Evolutionary conservation across 2,329 filamentous ascomycete genomes (phyloP), one percentile per base, ranked within the genome.

Genomic region (Fusarium lyarnte): DNA sequence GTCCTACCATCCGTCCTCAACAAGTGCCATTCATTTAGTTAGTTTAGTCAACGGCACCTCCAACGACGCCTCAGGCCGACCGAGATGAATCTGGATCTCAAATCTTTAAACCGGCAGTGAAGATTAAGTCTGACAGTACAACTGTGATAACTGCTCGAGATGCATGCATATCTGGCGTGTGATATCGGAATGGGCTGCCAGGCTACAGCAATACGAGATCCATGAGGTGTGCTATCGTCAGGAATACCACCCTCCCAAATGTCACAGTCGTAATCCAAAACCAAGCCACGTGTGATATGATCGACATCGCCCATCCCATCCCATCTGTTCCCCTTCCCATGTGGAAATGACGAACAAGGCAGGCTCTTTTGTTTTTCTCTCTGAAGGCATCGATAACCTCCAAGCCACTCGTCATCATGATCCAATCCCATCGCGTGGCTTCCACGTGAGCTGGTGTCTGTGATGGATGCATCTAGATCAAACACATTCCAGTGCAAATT

Each of bases 231-330:
- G 21, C 21, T 23, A 31, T 31, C 23, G 13, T 52, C 13, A 23
- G 21, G 5, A 23, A 49, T 57, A 47, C 39, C 53, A 35, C 63
- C 46, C 62, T 66, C 63, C 46, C 14, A 33, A 63, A 59, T 63
- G 42, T 59, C 42, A 59, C 53, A 31, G 53, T 63, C 36, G 59
- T 25, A 63, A 54, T 69, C 31, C 41, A 35, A 31, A 14, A 11
- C 17, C 27, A 66, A 55, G 53, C 69, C 69, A 72, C 69, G 67
- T 70, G 67, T 57, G 54, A 43, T 58, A 23, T 59, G 67, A 72
- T 72, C 58, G 45, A 31, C 53, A 58, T 45, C 23, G 35, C 66
- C 43, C 49, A 66, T 63, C 38, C 64, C 63, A 16, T 47, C 3
- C 46, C 29, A 8, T 49, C 46, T 27, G 6, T n/a, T 29, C 4